Conservation (phyloP, 306 rosid species). For the Arachis hypogaea region DNA sequence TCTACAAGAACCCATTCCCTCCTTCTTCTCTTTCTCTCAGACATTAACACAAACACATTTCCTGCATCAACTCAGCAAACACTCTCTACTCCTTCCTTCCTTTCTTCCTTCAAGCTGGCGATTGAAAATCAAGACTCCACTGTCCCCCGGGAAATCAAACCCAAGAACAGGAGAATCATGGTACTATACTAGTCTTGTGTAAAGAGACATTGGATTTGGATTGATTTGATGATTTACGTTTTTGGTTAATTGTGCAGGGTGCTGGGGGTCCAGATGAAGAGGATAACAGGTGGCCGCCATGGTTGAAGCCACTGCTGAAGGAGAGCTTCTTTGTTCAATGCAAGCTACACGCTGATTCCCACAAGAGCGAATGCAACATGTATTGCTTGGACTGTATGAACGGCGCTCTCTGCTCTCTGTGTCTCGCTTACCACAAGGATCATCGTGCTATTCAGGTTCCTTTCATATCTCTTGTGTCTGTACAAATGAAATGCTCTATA, state of each 20-base stretch:
- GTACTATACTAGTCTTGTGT: slow-evolving; percentile 29
- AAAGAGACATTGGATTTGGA: slow-evolving; percentile 23
- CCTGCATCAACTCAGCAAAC: not conserved
- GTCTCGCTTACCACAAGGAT: slow-evolving; percentile 78
- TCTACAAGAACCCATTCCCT: slow-evolving; percentile 77
- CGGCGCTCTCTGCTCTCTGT: slow-evolving; percentile 91
- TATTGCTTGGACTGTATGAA: slow-evolving; percentile 97
- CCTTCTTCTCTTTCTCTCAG: slow-evolving; percentile 39
- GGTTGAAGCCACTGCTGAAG: slow-evolving; percentile 86
- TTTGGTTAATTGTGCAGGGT: slow-evolving; percentile 50
- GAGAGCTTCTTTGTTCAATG: slow-evolving; percentile 96
- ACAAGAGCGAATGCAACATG: slow-evolving; percentile 98
- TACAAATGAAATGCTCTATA: too few relatives aligned
- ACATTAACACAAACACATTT: not conserved
- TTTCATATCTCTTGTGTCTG: not conserved
- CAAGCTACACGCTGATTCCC: slow-evolving; percentile 85
- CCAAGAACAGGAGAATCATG: slow-evolving; percentile 93
- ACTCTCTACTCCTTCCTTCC: not conserved
- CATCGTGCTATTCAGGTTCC: slow-evolving; percentile 90
- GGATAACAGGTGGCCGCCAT: slow-evolving; percentile 95
- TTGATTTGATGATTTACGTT: not conserved
- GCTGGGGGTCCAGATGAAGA: slow-evolving; percentile 94
- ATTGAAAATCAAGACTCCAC: slow-evolving; percentile 76
- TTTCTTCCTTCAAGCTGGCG: slow-evolving; percentile 62
- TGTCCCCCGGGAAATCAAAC: slow-evolving; percentile 90